phyloP scores from a whole-genome alignment of 2,329 filamentous ascomycete species.

The Exophiala phaeomuriformis region DNA sequence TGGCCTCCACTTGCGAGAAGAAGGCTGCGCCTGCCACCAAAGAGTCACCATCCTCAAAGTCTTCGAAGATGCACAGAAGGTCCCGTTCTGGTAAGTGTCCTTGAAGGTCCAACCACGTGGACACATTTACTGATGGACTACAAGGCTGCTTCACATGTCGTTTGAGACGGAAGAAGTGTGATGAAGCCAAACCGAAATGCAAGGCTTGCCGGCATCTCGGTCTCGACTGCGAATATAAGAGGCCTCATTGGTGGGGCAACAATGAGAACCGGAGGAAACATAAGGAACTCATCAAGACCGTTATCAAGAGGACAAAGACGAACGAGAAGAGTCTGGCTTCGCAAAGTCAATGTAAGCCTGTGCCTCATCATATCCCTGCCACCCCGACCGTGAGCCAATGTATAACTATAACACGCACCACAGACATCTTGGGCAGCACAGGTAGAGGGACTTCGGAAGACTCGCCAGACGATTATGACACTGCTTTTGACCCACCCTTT shows the following conservation, averaged over 20 bases:
- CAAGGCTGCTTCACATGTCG: constrained; percentile 62
- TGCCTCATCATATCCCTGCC: not conserved
- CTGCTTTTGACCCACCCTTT: constrained; percentile 63
- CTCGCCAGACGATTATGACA: constrained; percentile 62
- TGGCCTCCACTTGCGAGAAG: constrained; percentile 23
- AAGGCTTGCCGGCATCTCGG: constrained; percentile 64
- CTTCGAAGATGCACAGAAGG: constrained; percentile 78
- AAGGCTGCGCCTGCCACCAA: constrained; percentile 29
- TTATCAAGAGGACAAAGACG: constrained; percentile 95
- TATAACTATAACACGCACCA: constrained; percentile 12
- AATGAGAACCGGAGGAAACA: constrained; percentile 75
- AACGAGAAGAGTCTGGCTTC: constrained; percentile 67
- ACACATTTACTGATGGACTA: constrained; percentile 2
- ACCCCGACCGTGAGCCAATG: not conserved
- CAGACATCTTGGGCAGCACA: constrained; percentile 11
- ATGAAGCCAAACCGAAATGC: constrained; percentile 58
- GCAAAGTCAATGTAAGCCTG: constrained; percentile 31
- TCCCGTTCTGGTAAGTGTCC: constrained; percentile 78
- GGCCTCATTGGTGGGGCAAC: constrained; percentile 96
- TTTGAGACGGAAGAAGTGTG: constrained; percentile 62
- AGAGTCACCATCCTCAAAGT: constrained; percentile 35
- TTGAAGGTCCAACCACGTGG: constrained; percentile 6
- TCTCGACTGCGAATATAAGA: constrained; percentile 89
- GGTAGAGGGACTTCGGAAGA: constrained; percentile 66
- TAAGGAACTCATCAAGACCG: constrained; percentile 93